A percentile compares a stretch with the other conserved stretches of the same genome.
Evolutionary conservation across 2,329 filamentous ascomycete species (phyloP).

Genomic region (Curvularia hawaiiensis): DNA sequence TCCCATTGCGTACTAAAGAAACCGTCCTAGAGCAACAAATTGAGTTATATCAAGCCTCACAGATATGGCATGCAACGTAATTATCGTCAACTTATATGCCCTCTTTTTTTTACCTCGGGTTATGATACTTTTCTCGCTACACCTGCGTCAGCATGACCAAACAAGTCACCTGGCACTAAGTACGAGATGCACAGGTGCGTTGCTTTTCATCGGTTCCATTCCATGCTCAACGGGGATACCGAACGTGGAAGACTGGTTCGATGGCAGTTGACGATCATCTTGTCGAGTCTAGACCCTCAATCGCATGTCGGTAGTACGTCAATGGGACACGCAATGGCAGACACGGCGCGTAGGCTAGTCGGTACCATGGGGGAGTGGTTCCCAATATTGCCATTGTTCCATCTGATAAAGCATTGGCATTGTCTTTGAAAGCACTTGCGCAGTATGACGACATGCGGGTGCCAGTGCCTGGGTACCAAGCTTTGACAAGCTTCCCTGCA

Average conservation of each 20-base stretch:
- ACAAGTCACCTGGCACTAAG: not conserved
- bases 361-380: too few species aligned
- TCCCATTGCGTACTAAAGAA: not conserved
- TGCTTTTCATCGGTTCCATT: conserved; percentile 1
- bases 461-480: not conserved
- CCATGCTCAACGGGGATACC: not conserved
- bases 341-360: not conserved
- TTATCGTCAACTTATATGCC: not conserved
- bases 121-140: not conserved
- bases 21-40: not conserved
- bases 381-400: not conserved
- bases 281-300: not conserved
- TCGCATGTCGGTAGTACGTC: not conserved
- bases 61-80: not conserved
- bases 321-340: not conserved
- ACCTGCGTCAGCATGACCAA: not conserved
- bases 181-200: not conserved
- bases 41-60: not conserved
- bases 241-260: not conserved
- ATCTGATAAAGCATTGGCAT: not conserved
- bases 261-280: not conserved
- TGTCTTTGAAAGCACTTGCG: not conserved
- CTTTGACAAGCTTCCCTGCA: conserved; percentile 3
- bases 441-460: conserved; percentile 4
- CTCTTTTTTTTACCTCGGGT: not conserved